A percentile compares a stretch with the other conserved stretches of the same genome.
phyloP scores from a whole-genome alignment of 2,329 filamentous ascomycete species.

The Aspergillus aculeatinus region DNA sequence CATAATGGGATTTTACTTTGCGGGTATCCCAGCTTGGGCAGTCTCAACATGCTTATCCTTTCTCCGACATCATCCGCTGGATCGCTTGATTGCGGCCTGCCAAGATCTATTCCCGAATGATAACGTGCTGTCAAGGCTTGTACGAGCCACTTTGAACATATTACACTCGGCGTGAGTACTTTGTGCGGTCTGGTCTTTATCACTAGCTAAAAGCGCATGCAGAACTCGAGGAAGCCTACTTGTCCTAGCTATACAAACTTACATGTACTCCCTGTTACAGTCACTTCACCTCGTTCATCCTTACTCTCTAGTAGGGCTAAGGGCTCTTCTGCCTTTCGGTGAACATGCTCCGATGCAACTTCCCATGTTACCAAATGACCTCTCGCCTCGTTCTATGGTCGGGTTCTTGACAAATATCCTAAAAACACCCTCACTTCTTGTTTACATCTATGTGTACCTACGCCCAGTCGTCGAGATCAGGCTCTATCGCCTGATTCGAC shows the following conservation, averaged over 20 bases:
- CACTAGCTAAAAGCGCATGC: slow-evolving; percentile 3
- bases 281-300: slow-evolving; percentile 41
- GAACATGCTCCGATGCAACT: slow-evolving; percentile 35
- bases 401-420: slow-evolving; percentile 28
- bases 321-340: slow-evolving; percentile 40
- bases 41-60: slow-evolving; percentile 39
- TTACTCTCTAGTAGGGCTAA: slow-evolving; percentile 31
- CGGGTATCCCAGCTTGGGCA: slow-evolving; percentile 43
- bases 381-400: slow-evolving; percentile 30
- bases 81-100: slow-evolving; percentile 31
- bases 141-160: slow-evolving; percentile 29
- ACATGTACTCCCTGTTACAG: slow-evolving; percentile 46
- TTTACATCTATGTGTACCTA: slow-evolving; percentile 38
- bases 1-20: slow-evolving; percentile 39
- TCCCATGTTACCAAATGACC: slow-evolving; percentile 28
- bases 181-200: neutral
- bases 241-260: slow-evolving; percentile 41
- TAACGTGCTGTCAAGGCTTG: slow-evolving; percentile 25
- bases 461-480: slow-evolving; percentile 40
- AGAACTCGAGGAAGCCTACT: slow-evolving; percentile 39
- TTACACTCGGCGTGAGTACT: slow-evolving; percentile 31
- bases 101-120: slow-evolving; percentile 29
- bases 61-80: slow-evolving; percentile 39
- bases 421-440: slow-evolving; percentile 37
- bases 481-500: slow-evolving; percentile 42